Evolutionary conservation across 345 rosid genomes (phyloP).

Genomic region (Gynandropsis gynandra): DNA sequence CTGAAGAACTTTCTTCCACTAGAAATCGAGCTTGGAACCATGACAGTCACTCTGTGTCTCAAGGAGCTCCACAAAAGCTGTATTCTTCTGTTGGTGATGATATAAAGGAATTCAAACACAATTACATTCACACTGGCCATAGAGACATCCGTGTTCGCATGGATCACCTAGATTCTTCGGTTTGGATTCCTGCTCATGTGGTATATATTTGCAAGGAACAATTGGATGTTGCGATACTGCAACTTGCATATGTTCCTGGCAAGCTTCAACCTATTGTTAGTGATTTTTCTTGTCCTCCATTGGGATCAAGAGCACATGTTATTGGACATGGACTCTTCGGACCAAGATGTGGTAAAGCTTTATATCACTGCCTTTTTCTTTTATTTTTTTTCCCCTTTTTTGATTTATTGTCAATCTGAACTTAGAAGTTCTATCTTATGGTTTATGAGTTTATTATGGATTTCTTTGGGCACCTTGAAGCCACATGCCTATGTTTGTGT

Average conservation of each 20-base stretch:
- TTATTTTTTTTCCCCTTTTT: slow-evolving; percentile 11
- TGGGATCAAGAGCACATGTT: slow-evolving; percentile 68
- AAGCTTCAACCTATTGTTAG: slow-evolving; percentile 47
- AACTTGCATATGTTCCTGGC: slow-evolving; percentile 51
- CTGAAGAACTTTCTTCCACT: slow-evolving; percentile 31
- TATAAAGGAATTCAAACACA: slow-evolving; percentile 28
- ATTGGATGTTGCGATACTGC: slow-evolving; percentile 78
- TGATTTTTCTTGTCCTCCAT: slow-evolving; percentile 42
- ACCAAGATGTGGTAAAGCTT: slow-evolving; percentile 68
- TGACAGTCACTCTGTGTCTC: slow-evolving; percentile 21
- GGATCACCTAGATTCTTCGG: slow-evolving; percentile 58
- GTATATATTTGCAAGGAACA: slow-evolving; percentile 70
- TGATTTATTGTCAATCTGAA: slow-evolving; percentile 1
- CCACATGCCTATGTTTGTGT: slow-evolving; percentile 4
- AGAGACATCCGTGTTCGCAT: slow-evolving; percentile 61
- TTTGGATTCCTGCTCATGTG: slow-evolving; percentile 71
- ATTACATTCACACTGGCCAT: slow-evolving; percentile 30
- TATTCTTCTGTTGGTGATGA: slow-evolving; percentile 27
- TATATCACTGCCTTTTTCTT: slow-evolving; percentile 14
- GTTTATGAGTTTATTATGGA: not conserved
- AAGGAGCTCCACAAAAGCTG: slow-evolving; percentile 16
- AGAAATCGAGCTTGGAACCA: slow-evolving; percentile 25
- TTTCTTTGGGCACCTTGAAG: slow-evolving; percentile 6
- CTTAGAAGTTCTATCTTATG: too few relatives aligned
- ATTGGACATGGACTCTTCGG: slow-evolving; percentile 88